A percentile compares a stretch with the other conserved stretches of the same genome.
These are phyloP conservation scores for Coniochaeta prunicola DNA, from an alignment of 2,329 filamentous ascomycete species.

Conservation along the genomic window DNA sequence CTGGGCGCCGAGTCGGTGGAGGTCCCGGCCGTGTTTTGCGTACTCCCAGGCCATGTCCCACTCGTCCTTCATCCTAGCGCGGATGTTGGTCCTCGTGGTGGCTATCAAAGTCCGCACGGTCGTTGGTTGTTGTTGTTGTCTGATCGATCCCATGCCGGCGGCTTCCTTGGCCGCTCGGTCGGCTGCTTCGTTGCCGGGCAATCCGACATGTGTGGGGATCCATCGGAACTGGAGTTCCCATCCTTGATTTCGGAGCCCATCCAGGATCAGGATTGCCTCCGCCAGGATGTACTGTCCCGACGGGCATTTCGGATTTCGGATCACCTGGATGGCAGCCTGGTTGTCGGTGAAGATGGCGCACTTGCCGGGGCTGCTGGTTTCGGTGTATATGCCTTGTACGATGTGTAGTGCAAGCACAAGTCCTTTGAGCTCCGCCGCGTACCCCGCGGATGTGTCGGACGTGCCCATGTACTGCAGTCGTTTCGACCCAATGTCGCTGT, in stretches of 20 bases:
- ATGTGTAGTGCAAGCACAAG: constrained; percentile 19
- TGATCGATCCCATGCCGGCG: constrained; percentile 21
- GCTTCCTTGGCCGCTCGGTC: constrained; percentile 29
- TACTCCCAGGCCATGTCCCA: constrained; percentile 6
- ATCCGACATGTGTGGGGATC: constrained; percentile 14
- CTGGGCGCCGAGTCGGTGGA: constrained; percentile 7
- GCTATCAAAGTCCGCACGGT: neutral
- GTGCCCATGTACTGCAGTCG: too few species aligned
- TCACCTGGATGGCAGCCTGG: constrained; percentile 21
- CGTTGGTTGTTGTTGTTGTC: constrained; percentile 3
- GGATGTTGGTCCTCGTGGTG: constrained; percentile 8
- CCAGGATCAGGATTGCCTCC: constrained; percentile 13
- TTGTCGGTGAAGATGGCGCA: constrained; percentile 23
- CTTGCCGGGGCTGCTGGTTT: constrained; percentile 7
- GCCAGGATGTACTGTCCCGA: constrained; percentile 21
- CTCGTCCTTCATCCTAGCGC: constrained; percentile 7
- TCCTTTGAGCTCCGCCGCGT: constrained; percentile 5
- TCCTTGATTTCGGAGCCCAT: constrained; percentile 8
- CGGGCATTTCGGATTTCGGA: constrained; percentile 15
- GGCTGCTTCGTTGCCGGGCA: constrained; percentile 13
- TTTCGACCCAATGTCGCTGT: too few species aligned
- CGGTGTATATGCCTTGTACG: constrained; percentile 10
- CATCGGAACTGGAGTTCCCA: constrained; percentile 8
- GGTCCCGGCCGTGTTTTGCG: constrained; percentile 6
- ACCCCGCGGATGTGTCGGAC: too few species aligned